Evolutionary conservation across 495 filamentous ascomycete species (phyloP).

Genomic region (Bacidia gigantensis): DNA sequence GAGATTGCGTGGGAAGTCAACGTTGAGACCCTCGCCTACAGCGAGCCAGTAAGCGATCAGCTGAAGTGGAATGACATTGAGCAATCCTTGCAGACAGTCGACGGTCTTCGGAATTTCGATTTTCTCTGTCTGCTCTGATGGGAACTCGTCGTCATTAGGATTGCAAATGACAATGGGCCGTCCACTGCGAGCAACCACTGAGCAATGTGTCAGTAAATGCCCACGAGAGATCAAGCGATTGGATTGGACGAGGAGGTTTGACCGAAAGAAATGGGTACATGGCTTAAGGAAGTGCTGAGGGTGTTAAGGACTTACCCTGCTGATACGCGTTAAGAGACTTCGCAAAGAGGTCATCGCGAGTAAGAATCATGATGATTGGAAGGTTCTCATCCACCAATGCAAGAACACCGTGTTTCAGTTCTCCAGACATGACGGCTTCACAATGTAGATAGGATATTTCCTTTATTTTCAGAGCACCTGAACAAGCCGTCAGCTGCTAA

Average conservation of each 20-base stretch:
- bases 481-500: background rate
- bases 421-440: slow-evolving; percentile 98
- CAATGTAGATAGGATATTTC: slow-evolving; percentile 99
- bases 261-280: too few species aligned
- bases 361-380: slow-evolving; percentile 98
- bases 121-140: slow-evolving; percentile 73
- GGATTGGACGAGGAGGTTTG: too few species aligned
- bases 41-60: slow-evolving; percentile 98
- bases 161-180: slow-evolving; percentile 99
- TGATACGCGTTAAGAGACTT: slow-evolving; percentile 98
- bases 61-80: slow-evolving; percentile 96
- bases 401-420: slow-evolving; percentile 95
- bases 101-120: slow-evolving; percentile 95
- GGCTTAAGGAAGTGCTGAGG: too few species aligned
- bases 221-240: background rate
- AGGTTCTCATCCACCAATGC: slow-evolving; percentile 95
- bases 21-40: slow-evolving; percentile 87
- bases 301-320: slow-evolving; percentile 54
- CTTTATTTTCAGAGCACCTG: slow-evolving; percentile 92
- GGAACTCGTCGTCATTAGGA: slow-evolving; percentile 76
- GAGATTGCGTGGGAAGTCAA: slow-evolving; percentile 94
- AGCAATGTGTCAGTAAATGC: background rate
- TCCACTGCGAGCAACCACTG: slow-evolving; percentile 83
- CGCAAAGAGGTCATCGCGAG: slow-evolving; percentile 84
- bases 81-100: slow-evolving; percentile 84